Evolutionary conservation across 345 rosid species (phyloP), one percentile per base, ranked within the genome.

Genomic region (Clarkia xantiana): DNA sequence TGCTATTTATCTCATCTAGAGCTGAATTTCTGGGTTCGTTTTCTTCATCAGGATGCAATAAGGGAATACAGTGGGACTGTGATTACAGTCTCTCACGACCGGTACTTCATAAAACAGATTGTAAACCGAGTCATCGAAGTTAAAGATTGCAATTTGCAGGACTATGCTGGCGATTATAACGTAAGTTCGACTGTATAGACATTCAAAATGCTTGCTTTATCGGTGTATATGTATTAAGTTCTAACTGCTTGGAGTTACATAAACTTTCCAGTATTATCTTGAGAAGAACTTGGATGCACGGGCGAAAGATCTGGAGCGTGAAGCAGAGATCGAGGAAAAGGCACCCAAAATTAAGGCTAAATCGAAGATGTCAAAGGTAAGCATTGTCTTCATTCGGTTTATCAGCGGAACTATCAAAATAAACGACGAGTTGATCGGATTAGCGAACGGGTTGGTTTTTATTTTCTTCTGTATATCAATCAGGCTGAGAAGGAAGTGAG

Each of bases 251-350:
- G 1, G 10, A n/a, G 5, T 47, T 34, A 18, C 15, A 29, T n/a
- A n/a, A 10, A 25, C 47, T 47, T 58, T 13, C 39, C 84, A 90
- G 98, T 91, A 91, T 67, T 86, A 81, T 67, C 66, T 91, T 38
- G 96, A 91, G 93, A 86, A 91, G 62, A 91, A 91, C 67, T 71
- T 91, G 14, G 98, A 86, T 8, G 94, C 96, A 2, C 71, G 96
- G 65, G 85, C n/a, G 6, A 79, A 58, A 29, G 84, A 62, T 59
- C 67, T 91, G 9, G 94, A 79, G 61, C 86, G 98, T 0, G 94
- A 86, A 67, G 81, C 75, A 3, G 91, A 81, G 61, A 78, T 91
- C 0, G 84, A 83, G 48, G 89, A 76, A 59, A 91, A 76, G 78
- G 94, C 94, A 40, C 96, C 98, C 3, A 91, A 91, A 78, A 66